Evolutionary conservation across 257 asterid genomes (phyloP), one percentile per base, ranked within the genome.

Genomic region (Craterostigma plantagineum): DNA sequence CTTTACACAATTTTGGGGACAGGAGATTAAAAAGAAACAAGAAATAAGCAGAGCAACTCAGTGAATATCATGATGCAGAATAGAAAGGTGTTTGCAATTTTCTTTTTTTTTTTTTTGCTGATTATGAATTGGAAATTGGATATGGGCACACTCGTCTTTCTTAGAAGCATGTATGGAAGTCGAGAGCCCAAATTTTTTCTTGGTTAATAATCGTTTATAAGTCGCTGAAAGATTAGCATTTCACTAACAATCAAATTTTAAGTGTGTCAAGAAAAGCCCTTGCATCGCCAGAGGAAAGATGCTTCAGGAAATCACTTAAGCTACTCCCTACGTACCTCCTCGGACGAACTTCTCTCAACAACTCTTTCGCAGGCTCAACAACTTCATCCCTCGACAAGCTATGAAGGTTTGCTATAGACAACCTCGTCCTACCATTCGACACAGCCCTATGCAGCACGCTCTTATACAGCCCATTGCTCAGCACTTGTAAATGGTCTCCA

Each of bases 311-410:
- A 11, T 63, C 75, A 18, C 64, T 63, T 13, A 67, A 41, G 44
- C 57, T 55, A 23, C 72, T 61, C 38, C 69, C 70, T 34, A 17
- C 48, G 12, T 69, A 65, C 6, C 30, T 23, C 4, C 30, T 2
- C n/a, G 16, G 38, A 14, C 27, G 51, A n/a, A 38, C 49, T 16
- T 38, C 69, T 43, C 41, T 39, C 47, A 47, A 51, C 14, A 54
- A 39, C 42, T 51, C 18, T 4, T 34, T 33, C 42, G 59, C 53
- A 38, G 70, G 70, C 63, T 46, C 59, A 36, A 70, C 48, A 8
- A 62, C 42, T 4, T 62, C 63, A 59, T 70, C 73, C 59, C 65
- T 65, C 11, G 46, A 63, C 2, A 62, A 52, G 38, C 68, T 65
- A n/a, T 52, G 73, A 9, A 43, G 34, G 38, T 23, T 44, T 1